Percentiles rank a stretch among this genome's conserved stretches.
phyloP scores from a whole-genome alignment of 352 stramenopile genomes.

The Pseudoperonospora humuli region DNA sequence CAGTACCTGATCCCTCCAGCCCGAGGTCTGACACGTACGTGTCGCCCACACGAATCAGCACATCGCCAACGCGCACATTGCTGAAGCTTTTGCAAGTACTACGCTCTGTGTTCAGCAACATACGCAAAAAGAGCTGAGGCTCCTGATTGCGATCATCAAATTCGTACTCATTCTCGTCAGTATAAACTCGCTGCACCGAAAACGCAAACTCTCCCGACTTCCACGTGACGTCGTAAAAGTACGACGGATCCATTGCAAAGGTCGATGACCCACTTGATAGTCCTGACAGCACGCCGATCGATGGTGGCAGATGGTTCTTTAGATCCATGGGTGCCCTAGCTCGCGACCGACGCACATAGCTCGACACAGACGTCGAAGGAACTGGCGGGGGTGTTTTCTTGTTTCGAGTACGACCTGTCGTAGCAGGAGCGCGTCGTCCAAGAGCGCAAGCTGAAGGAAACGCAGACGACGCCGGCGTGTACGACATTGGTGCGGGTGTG shows the following conservation, averaged over 20 bases:
- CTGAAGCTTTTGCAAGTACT: conserved; percentile 57
- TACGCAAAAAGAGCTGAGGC: conserved; percentile 48
- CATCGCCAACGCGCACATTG: conserved; percentile 52
- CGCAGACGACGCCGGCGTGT: conserved; percentile 21
- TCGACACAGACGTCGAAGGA: conserved; percentile 10
- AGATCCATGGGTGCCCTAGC: conserved; percentile 36
- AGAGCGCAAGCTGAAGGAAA: conserved; percentile 19
- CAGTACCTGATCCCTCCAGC: conserved; percentile 38
- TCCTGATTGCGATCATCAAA: conserved; percentile 32
- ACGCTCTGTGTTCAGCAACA: conserved; percentile 70
- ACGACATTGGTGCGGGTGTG: conserved; percentile 19
- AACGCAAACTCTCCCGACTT: conserved; percentile 60
- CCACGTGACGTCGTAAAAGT: conserved; percentile 62
- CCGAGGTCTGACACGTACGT: conserved; percentile 55
- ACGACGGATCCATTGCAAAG: conserved; percentile 41
- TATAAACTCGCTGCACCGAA: conserved; percentile 63
- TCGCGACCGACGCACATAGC: conserved; percentile 33
- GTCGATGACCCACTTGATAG: conserved; percentile 50
- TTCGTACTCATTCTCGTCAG: conserved; percentile 35
- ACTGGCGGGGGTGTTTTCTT: conserved; percentile 8
- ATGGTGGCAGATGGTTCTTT: conserved; percentile 49
- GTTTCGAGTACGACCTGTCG: conserved; percentile 8
- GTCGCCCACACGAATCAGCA: conserved; percentile 55
- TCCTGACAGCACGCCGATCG: conserved; percentile 51
- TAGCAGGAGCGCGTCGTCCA: conserved; percentile 15